Conservation (phyloP, 768 basidiomycete species). For the Mycena maculata region DNA sequence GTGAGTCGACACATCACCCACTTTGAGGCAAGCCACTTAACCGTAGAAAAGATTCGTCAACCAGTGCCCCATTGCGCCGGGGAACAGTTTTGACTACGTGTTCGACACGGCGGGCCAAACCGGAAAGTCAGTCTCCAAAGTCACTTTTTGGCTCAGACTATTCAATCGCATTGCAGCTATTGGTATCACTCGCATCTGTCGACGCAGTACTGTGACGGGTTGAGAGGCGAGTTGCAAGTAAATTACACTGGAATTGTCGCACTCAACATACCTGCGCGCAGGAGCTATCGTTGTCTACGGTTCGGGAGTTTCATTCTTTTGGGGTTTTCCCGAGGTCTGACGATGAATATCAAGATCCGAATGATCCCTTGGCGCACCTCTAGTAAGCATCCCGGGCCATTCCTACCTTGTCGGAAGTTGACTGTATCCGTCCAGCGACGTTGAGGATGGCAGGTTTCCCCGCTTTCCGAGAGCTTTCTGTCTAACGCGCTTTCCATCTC, state of each 20-base stretch:
- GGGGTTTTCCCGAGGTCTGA: too few relatives aligned
- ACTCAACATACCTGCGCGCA: constrained; percentile 6
- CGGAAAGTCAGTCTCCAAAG: constrained; percentile 43
- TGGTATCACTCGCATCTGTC: constrained; percentile 60
- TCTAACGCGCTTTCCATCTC: constrained; percentile 20
- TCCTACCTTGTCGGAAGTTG: neutral
- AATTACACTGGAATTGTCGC: neutral
- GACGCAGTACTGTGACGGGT: constrained; percentile 63
- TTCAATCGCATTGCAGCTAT: constrained; percentile 46
- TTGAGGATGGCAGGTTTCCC: constrained; percentile 49
- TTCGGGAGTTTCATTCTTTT: too few relatives aligned
- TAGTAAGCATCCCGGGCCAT: constrained; percentile 36
- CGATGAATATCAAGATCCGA: constrained; percentile 42
- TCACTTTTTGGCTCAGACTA: constrained; percentile 5
- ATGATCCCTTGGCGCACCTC: constrained; percentile 49
- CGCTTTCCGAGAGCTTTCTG: neutral
- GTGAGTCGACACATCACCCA: too few relatives aligned
- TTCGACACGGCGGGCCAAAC: constrained; percentile 49
- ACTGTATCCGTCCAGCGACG: constrained; percentile 37
- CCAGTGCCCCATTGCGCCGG: constrained; percentile 55
- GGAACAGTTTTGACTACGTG: constrained; percentile 53
- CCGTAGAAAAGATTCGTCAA: too few relatives aligned
- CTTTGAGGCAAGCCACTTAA: too few relatives aligned
- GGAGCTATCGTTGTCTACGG: constrained; percentile 32
- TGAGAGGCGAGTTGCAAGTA: constrained; percentile 38